Evolutionary conservation across 2,329 filamentous ascomycete genomes (phyloP), one percentile per base, ranked within the genome.

Genomic region (Sporothrix dimorphospora): DNA sequence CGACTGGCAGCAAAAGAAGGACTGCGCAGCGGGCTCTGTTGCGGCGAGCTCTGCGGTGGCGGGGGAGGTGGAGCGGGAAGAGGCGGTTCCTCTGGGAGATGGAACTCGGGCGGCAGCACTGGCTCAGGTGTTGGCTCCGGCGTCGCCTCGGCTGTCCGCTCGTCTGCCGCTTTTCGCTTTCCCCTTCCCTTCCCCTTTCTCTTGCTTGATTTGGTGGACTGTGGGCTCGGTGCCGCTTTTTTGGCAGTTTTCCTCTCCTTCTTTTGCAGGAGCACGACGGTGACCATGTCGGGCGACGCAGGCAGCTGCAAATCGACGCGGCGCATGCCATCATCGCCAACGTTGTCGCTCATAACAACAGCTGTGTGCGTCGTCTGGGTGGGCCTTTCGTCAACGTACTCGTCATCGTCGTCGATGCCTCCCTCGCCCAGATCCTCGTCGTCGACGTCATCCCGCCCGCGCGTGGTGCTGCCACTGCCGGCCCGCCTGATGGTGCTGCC

Each of bases 341-440:
- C 16, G n/a, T 45, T 21, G 49, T 69, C 67, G 51, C 67, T 57
- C 30, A 69, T 14, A 21, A 59, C 67, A 12, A 57, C 38, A 7
- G 67, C 67, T 12, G 34, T 55, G 19, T 53, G 27, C 5, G 11
- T 16, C 14, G 45, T 40, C 19, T 21, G n/a, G 30, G 19, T 51
- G 34, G 14, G 9, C 8, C 19, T 49, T 7, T 38, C 16, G 40
- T 30, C 42, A 40, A 14, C 21, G 42, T 45, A 45, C 1, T 12
- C 42, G 5, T 14, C 42, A 12, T 45, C 12, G 42, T 45, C 16
- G 42, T 45, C 42, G 6, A 34, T 34, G 30, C 30, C 30, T 6
- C 30, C 30, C 6, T 34, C 30, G 30, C 6, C 30, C 30, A 34
- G 30, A 6, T 34, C 30, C 30, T 34, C 30, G 30, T 34, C 30